Conservation (phyloP, 1,139 yeast species). For the Yamadazyma taylorii region DNA sequence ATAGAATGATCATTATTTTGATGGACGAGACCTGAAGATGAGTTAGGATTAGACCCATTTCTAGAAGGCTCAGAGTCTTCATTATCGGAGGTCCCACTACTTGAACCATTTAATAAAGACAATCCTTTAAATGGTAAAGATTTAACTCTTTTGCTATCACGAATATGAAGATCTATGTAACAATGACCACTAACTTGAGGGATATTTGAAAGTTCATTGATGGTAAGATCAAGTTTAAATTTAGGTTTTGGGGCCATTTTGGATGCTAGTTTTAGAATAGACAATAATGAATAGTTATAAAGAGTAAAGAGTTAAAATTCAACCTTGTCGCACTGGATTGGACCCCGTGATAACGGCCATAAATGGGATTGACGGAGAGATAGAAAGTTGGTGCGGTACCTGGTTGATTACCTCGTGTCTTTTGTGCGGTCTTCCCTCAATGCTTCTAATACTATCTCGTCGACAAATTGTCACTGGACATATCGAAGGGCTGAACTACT, state of each 20-base stretch:
- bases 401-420: too few species aligned
- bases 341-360: too few species aligned
- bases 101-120: slow-evolving; percentile 2
- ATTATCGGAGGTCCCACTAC: slow-evolving; percentile 4
- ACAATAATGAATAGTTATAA: too few species aligned
- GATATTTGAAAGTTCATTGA: slow-evolving; percentile 73
- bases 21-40: not conserved
- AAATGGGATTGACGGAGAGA: too few species aligned
- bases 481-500: not conserved
- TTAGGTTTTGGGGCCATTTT: slow-evolving; percentile 24
- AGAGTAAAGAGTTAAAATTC: too few species aligned
- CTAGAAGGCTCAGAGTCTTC: not conserved
- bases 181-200: slow-evolving; percentile 79
- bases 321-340: too few species aligned
- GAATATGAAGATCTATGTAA: slow-evolving; percentile 50
- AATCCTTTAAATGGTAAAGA: slow-evolving; percentile 11
- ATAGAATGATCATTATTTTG: slow-evolving; percentile 1
- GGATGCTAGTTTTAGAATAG: too few species aligned
- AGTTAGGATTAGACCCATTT: slow-evolving; percentile 2
- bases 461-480: too few species aligned
- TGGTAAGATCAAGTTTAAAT: slow-evolving; percentile 58
- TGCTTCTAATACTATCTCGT: too few species aligned
- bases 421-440: too few species aligned
- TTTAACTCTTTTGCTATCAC: slow-evolving; percentile 26
- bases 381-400: too few species aligned